phyloP scores from a whole-genome alignment of 2,329 filamentous ascomycete species.

The Leptoxyphium fumago region DNA sequence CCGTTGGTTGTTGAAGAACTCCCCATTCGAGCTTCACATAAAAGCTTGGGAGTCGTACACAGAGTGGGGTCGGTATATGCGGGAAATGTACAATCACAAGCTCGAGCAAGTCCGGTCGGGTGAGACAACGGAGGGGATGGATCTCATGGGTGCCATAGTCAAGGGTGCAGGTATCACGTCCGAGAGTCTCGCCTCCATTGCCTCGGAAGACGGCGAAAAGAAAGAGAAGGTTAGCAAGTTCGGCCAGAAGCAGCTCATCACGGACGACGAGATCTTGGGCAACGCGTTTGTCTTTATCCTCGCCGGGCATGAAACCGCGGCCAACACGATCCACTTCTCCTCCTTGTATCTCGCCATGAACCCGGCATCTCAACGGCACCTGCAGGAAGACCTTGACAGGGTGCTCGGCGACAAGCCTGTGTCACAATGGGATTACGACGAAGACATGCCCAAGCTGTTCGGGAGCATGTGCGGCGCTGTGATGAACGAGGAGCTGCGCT shows the following conservation, averaged over 20 bases:
- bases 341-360: constrained; percentile 54
- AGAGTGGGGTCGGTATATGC: constrained; percentile 57
- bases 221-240: constrained; percentile 32
- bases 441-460: constrained; percentile 49
- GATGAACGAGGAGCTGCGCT: constrained; percentile 62
- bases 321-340: constrained; percentile 59
- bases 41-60: constrained; percentile 39
- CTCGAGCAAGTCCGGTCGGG: constrained; percentile 29
- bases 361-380: constrained; percentile 44
- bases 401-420: constrained; percentile 46
- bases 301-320: constrained; percentile 70
- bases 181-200: constrained; percentile 21
- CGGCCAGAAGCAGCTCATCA: constrained; percentile 31
- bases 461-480: constrained; percentile 57
- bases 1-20: constrained; percentile 36
- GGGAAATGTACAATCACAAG: constrained; percentile 52
- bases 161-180: constrained; percentile 27
- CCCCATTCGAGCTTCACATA: constrained; percentile 39
- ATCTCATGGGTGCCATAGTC: constrained; percentile 42
- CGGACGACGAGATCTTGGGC: constrained; percentile 52
- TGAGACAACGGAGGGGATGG: constrained; percentile 30
- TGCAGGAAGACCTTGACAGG: constrained; percentile 55
- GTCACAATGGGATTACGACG: constrained; percentile 56
- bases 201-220: constrained; percentile 21
- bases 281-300: constrained; percentile 52